phyloP scores from a whole-genome alignment of 2,329 filamentous ascomycete genomes.

The Pseudogymnoascus sp. region DNA sequence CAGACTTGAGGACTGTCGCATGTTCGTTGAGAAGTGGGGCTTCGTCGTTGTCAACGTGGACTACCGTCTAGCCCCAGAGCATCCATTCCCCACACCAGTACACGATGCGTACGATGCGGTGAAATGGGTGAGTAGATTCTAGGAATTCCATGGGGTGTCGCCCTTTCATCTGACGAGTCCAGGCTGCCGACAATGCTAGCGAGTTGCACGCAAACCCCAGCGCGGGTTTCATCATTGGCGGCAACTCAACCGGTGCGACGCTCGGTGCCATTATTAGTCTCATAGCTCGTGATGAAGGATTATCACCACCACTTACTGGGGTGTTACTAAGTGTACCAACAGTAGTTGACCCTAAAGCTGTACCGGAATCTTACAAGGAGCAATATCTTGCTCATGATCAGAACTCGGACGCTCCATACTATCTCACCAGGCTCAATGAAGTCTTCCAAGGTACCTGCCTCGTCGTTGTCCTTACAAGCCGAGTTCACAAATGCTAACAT shows the following conservation, averaged over 20 bases:
- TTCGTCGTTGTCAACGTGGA: slow-evolving; percentile 35
- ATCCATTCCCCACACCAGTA: slow-evolving; percentile 37
- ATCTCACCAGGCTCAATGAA: background rate
- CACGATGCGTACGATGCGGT: slow-evolving; percentile 38
- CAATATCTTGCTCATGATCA: background rate
- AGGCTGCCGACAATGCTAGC: background rate
- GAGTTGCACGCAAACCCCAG: slow-evolving; percentile 29
- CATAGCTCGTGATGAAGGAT: slow-evolving; percentile 31
- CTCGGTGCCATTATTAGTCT: slow-evolving; percentile 31
- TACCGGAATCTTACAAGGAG: background rate
- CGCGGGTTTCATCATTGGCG: slow-evolving; percentile 40
- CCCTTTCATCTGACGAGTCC: background rate
- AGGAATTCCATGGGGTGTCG: background rate
- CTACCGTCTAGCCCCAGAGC: slow-evolving; percentile 37
- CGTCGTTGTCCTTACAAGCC: background rate
- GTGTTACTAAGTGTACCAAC: slow-evolving; percentile 12
- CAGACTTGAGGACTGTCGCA: slow-evolving; percentile 26
- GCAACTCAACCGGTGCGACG: slow-evolving; percentile 37
- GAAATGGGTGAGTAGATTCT: slow-evolving; percentile 28
- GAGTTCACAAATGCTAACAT: background rate
- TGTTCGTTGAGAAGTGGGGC: slow-evolving; percentile 25
- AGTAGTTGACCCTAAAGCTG: background rate
- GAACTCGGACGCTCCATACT: background rate
- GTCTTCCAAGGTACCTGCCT: background rate
- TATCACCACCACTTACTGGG: slow-evolving; percentile 36